A percentile compares a stretch with the other conserved stretches of the same genome.
Evolutionary conservation across 2,329 filamentous ascomycete species (phyloP).

Genomic region (Rosellinia necatrix): DNA sequence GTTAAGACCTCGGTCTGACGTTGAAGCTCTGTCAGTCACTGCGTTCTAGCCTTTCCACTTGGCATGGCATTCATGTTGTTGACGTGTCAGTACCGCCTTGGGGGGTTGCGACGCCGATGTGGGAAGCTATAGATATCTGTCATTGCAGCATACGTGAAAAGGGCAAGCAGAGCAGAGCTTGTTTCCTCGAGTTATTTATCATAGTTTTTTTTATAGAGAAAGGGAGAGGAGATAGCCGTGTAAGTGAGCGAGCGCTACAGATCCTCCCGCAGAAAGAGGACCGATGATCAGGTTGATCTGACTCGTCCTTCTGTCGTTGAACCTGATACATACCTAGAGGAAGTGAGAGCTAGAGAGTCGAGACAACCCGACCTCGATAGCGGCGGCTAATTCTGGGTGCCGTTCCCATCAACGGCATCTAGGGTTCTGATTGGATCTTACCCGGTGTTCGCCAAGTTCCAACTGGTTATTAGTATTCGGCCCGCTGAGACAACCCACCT

Average conservation of each 20-base stretch:
- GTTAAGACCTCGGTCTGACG: slow-evolving; percentile 11
- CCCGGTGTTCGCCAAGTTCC: slow-evolving; percentile 31
- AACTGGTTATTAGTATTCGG: slow-evolving; percentile 34
- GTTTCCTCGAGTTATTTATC: too few species aligned
- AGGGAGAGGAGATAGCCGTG: too few species aligned
- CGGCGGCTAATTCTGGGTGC: slow-evolving; percentile 1
- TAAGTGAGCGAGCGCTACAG: too few species aligned
- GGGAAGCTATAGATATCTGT: too few species aligned
- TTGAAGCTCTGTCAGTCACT: background rate
- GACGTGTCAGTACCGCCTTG: background rate
- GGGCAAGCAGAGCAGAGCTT: too few species aligned
- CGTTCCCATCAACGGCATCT: slow-evolving; percentile 1
- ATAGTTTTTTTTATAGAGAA: too few species aligned
- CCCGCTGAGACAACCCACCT: slow-evolving; percentile 30
- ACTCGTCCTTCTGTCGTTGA: background rate
- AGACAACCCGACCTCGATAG: slow-evolving; percentile 2
- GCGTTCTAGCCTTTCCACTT: slow-evolving; percentile 13
- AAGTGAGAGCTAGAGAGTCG: background rate
- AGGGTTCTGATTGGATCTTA: slow-evolving; percentile 23
- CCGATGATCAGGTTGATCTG: background rate
- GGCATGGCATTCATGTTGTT: background rate
- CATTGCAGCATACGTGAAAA: background rate
- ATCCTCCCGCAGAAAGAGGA: too few species aligned
- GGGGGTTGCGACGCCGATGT: slow-evolving; percentile 3
- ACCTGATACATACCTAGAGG: background rate